A percentile compares a stretch with the other conserved stretches of the same genome.
These are phyloP conservation scores for Dactylellina cionopaga DNA, from an alignment of 2,329 filamentous ascomycete species.

Conservation along the genomic window DNA sequence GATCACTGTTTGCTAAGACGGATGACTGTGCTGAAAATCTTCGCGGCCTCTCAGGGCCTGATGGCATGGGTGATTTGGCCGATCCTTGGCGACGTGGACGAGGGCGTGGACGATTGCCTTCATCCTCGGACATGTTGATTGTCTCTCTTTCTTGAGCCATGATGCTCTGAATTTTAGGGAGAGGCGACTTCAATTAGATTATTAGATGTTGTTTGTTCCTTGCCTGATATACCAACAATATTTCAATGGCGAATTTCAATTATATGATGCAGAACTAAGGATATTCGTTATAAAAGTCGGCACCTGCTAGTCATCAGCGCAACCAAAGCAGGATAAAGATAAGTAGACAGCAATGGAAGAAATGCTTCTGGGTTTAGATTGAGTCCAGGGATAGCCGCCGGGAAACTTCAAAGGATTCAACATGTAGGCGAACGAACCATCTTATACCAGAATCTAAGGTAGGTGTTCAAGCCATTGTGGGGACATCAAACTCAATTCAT, in stretches of 20 bases:
- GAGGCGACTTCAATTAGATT: neutral
- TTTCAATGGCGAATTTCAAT: neutral
- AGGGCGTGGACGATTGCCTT: slow-evolving; percentile 19
- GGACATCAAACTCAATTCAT: neutral
- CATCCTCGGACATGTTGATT: slow-evolving; percentile 24
- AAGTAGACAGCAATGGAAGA: neutral
- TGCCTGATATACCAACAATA: no score
- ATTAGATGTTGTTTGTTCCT: neutral
- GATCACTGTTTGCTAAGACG: slow-evolving; percentile 6
- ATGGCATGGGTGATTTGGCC: neutral
- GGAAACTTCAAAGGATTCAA: slow-evolving; percentile 31
- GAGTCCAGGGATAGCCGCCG: neutral
- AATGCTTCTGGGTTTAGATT: slow-evolving; percentile 2
- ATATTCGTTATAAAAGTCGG: no score
- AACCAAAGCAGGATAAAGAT: no score
- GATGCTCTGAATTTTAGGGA: neutral
- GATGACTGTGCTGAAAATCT: slow-evolving; percentile 32
- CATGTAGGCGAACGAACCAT: slow-evolving; percentile 19
- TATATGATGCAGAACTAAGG: no score
- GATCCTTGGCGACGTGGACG: slow-evolving; percentile 28
- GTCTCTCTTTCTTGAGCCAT: slow-evolving; percentile 15
- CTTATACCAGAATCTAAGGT: slow-evolving; percentile 17
- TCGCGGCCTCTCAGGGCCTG: slow-evolving; percentile 23
- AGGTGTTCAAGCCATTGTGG: neutral
- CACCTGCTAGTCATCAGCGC: no score